Base-by-base conservation (phyloP, 2,329 filamentous ascomycete genomes). In the Monosporascus sp. region DNA sequence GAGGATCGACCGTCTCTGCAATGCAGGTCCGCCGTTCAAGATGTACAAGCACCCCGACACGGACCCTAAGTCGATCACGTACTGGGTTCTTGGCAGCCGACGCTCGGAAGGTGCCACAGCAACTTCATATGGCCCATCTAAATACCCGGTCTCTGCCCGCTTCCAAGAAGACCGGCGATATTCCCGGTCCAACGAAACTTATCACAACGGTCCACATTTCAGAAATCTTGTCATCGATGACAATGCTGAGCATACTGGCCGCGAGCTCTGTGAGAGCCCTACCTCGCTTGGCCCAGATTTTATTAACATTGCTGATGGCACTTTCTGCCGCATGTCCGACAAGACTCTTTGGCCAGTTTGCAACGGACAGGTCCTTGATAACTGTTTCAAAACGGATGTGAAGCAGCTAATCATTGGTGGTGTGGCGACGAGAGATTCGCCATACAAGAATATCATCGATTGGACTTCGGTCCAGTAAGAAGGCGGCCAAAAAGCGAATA, bases 281-380 rank as follows among this genome's bases (percentile, higher is more conserved):
- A 62, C 52, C 0, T 62, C 62, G 7, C 43, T 50, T 9, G 62
- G 65, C 6, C 66, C 65, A 0, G 64, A 66, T 54, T 64, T 67
- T 39, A 14, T 63, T 17, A 58, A 62, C 45, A 25, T 52, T 3
- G 35, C 22, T 17, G 53, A 61, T 14, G 53, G 59, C 7, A 50
- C 43, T 1, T 65, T 67, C 55, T 68, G 66, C 53, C 61, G 65
- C 22, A 67, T 68, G 65, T 54, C 57, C 5, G 57, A 64, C 49
- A 63, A 62, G 59, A 62, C 56, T 15, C 36, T 58, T 7, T 65
- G 52, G 50, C 55, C 61, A 1, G 51, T 61, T 1, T 65, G 62
- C 53, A 48, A 51, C 54, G 31, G n/a, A 15, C 14, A 41, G 17
- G 18, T 35, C 14, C 46, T 41, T 2, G 49, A 55, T 22, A 59